Percentiles rank a stretch among this genome's conserved stretches.
Evolutionary conservation across 2,329 filamentous ascomycete genomes (phyloP).

Genomic region (Neophaeococcomyces mojaviensis): DNA sequence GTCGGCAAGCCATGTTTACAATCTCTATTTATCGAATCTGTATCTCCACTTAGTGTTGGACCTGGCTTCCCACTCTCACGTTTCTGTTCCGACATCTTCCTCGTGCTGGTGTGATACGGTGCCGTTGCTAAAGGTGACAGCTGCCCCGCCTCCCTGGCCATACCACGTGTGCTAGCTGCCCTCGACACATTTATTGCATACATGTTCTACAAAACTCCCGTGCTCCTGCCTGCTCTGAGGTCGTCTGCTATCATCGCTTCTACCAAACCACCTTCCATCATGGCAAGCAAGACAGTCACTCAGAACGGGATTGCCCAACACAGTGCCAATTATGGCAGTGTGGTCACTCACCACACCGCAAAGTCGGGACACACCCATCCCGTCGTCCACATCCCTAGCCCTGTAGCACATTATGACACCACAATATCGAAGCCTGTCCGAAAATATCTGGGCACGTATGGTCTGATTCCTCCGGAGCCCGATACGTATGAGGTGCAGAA

Average conservation of each 20-base stretch:
- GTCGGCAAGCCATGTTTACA: too few species aligned
- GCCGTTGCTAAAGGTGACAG: too few species aligned
- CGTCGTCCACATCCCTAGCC: constrained; percentile 20
- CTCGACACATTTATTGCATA: background rate
- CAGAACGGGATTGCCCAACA: constrained; percentile 4
- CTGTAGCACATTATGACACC: constrained; percentile 39
- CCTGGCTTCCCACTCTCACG: too few species aligned
- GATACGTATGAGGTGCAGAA: constrained; percentile 44
- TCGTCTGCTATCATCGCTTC: background rate
- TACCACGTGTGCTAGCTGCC: too few species aligned
- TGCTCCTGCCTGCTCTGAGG: constrained; percentile 3
- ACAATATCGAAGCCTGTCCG: constrained; percentile 43
- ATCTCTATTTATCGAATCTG: too few species aligned
- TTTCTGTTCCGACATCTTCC: too few species aligned
- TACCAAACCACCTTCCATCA: background rate
- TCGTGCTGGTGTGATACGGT: too few species aligned
- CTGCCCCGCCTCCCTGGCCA: too few species aligned
- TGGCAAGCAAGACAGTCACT: constrained; percentile 5
- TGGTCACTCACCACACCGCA: constrained; percentile 5
- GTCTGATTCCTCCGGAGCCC: constrained; percentile 42
- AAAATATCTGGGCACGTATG: constrained; percentile 46
- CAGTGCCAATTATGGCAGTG: constrained; percentile 1
- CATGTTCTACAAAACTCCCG: constrained; percentile 8
- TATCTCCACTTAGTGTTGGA: too few species aligned
- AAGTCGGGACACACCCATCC: constrained; percentile 13